phyloP scores from a whole-genome alignment of 1,284 basidiomycete species.

The Austroboletus olivaceoglutinosus region DNA sequence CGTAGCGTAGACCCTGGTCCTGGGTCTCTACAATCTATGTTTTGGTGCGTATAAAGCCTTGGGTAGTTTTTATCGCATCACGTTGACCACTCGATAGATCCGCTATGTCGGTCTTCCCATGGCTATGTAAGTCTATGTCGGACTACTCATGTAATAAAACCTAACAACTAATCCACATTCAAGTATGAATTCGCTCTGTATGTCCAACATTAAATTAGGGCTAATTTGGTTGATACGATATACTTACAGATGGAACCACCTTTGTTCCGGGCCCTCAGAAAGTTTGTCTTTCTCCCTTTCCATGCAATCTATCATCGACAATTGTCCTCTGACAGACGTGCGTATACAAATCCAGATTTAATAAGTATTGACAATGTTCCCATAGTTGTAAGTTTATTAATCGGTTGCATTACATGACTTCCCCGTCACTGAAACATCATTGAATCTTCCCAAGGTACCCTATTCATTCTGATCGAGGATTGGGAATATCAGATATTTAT shows the following conservation, averaged over 20 bases:
- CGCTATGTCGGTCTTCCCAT: neutral
- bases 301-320: neutral
- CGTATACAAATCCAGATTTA: neutral
- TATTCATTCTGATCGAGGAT: neutral
- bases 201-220: neutral
- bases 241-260: neutral
- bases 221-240: neutral
- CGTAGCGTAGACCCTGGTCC: neutral
- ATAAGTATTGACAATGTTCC: neutral
- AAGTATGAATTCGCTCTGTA: neutral
- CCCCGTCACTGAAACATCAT: no score
- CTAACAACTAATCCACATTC: neutral
- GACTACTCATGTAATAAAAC: no score
- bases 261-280: neutral
- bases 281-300: neutral
- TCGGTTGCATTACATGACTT: neutral
- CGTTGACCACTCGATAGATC: neutral
- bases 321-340: neutral
- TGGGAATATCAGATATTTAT: neutral
- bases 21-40: neutral
- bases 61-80: no score
- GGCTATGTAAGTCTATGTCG: neutral
- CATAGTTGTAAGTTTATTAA: neutral
- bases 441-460: neutral
- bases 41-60: neutral